Evolutionary conservation across 495 filamentous ascomycete species (phyloP), one percentile per base, ranked within the genome.

Genomic region (Talaromyces borbonicus): DNA sequence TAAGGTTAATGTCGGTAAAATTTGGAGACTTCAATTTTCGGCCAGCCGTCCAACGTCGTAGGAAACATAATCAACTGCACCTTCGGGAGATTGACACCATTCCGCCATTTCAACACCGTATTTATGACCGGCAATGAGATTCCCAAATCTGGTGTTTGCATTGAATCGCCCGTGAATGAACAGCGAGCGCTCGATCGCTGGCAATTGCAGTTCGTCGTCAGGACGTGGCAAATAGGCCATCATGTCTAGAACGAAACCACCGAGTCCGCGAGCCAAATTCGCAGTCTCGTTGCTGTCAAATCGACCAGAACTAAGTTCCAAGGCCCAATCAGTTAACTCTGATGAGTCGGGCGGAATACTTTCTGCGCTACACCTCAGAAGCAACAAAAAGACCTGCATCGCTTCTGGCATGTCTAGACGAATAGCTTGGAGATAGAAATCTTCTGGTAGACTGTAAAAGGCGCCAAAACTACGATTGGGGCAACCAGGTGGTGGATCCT

Each of bases 281-380:
- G 8, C 32, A 18, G 2, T n/a, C 14, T 16, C 9, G n/a, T 36
- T 36, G 32, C 14, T 36, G 15, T 36, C 32, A 18, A 8, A 18
- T 5, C 14, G 32, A n/a, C 20, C 12, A 37, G 48, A 49, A 20
- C 49, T 49, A 0, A 55, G 31, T n/a, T 60, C 55, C 29, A 66
- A 51, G 0, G 52, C 57, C 66, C 66, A 72, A 25, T 61, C 44
- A 0, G 57, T 62, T 12, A 72, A 55, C 23, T 63, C 59, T 1
- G 58, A 25, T 0, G 61, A 59, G 23, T 64, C 51, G 2, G 46
- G 14, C 1, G 68, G 68, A 0, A 70, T 30, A 12, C 65, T 68
- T 49, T 72, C 68, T 0, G 68, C 64, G 33, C 56, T 67, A 8
- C 65, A 53, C 14, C 66, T 63, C 1, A 72, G 24, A 14, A 72